Conservation (phyloP, 2,329 filamentous ascomycete species). For the Paecilomyces variotii region DNA sequence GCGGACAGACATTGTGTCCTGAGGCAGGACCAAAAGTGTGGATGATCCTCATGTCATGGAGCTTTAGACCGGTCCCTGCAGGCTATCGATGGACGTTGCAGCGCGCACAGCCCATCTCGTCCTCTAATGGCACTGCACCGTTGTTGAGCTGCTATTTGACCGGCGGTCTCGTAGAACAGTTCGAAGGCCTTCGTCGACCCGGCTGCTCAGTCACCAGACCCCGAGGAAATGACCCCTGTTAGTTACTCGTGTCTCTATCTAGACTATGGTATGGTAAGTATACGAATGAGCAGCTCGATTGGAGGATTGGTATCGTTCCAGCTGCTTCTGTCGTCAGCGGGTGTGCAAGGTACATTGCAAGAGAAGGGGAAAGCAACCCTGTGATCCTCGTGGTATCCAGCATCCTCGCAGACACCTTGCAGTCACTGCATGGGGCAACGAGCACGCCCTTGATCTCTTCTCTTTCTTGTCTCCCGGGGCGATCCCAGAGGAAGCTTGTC, state of each 20-base stretch:
- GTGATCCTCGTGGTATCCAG: not conserved
- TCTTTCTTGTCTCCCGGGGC: not conserved
- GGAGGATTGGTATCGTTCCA: not conserved
- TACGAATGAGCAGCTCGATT: not conserved
- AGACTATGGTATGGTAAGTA: too few species aligned
- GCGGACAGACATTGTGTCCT: not conserved
- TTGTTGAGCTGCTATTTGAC: not conserved
- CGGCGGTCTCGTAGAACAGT: not conserved
- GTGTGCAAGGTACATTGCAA: not conserved
- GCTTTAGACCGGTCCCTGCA: not conserved
- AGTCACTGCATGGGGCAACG: not conserved
- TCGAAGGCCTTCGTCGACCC: not conserved
- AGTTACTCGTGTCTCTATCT: not conserved
- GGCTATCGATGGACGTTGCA: not conserved
- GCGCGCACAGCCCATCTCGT: not conserved
- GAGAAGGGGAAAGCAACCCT: not conserved
- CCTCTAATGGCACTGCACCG: not conserved
- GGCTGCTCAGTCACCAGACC: not conserved
- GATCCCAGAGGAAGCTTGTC: not conserved
- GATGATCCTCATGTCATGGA: constrained; percentile 1
- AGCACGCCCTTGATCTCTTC: not conserved
- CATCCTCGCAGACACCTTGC: not conserved
- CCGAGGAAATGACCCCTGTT: not conserved
- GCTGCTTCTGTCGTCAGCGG: not conserved
- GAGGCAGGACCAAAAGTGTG: not conserved